Conservation (phyloP, 192 early-diverging fungal genomes). For the Mortierella claussenii region DNA sequence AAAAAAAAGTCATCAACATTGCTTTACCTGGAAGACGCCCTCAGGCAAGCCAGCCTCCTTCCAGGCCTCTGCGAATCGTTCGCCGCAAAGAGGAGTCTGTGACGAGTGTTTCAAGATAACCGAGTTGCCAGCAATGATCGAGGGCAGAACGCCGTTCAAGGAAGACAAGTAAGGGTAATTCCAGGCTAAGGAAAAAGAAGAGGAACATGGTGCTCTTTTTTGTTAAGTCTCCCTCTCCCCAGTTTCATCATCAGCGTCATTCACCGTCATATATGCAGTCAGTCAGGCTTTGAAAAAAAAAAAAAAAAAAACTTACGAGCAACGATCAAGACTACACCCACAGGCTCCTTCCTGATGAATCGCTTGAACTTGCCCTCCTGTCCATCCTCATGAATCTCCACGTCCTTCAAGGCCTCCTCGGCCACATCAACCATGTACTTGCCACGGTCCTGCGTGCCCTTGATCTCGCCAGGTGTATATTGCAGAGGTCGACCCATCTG, state of each 20-base stretch:
- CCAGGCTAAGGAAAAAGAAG: conserved; percentile 64
- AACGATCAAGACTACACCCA: conserved; percentile 74
- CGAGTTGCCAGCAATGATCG: conserved; percentile 80
- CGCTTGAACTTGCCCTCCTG: conserved; percentile 65
- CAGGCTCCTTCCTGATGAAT: conserved; percentile 76
- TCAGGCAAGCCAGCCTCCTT: conserved; percentile 74
- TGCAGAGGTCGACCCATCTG: conserved; percentile 79
- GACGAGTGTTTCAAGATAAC: conserved; percentile 84
- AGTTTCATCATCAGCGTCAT: not conserved
- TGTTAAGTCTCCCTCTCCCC: no score
- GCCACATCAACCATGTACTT: conserved; percentile 76
- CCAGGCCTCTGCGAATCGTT: conserved; percentile 72
- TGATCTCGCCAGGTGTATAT: conserved; percentile 75
- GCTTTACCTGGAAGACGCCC: conserved; percentile 75
- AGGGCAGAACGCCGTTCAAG: conserved; percentile 83
- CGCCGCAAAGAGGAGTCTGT: conserved; percentile 81
- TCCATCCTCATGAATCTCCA: conserved; percentile 57
- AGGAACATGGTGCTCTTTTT: not conserved
- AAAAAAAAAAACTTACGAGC: conserved; percentile 42
- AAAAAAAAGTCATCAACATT: no score
- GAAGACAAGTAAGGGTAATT: conserved; percentile 86
- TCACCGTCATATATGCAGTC: not conserved
- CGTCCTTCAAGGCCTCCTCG: conserved; percentile 68
- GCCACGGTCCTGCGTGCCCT: conserved; percentile 75
- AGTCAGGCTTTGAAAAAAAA: not conserved